Evolutionary conservation across 2,329 filamentous ascomycete species (phyloP).

Genomic region (Xylaria sp.): DNA sequence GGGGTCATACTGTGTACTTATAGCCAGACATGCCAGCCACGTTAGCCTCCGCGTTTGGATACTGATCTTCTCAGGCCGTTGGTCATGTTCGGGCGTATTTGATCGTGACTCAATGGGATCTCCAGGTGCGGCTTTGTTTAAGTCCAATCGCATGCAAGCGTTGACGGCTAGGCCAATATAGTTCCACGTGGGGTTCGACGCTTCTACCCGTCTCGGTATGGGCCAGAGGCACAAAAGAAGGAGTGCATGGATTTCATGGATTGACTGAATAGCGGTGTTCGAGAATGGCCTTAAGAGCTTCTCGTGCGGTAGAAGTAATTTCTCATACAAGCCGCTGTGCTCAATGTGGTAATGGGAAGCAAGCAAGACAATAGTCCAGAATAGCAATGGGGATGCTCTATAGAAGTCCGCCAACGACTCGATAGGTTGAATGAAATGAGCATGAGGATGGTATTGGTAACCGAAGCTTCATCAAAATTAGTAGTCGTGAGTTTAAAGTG

Average conservation of each 20-base stretch:
- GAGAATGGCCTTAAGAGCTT: slow-evolving; percentile 24
- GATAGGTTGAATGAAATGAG: slow-evolving; percentile 30
- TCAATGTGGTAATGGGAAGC: slow-evolving; percentile 25
- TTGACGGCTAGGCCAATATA: slow-evolving; percentile 34
- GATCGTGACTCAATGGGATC: slow-evolving; percentile 1
- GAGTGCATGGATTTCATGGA: slow-evolving; percentile 35
- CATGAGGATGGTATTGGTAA: slow-evolving; percentile 24
- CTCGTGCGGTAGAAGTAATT: slow-evolving; percentile 19
- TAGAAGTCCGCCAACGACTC: slow-evolving; percentile 20
- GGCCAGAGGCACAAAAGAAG: slow-evolving; percentile 35
- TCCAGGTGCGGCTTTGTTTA: slow-evolving; percentile 14
- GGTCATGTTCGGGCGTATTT: not conserved
- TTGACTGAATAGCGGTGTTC: slow-evolving; percentile 30
- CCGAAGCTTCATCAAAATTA: slow-evolving; percentile 32
- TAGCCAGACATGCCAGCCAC: slow-evolving; percentile 32
- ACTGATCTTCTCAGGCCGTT: slow-evolving; percentile 1
- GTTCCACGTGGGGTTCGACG: slow-evolving; percentile 29
- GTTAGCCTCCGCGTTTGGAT: slow-evolving; percentile 29
- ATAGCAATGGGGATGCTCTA: slow-evolving; percentile 26
- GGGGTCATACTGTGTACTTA: slow-evolving; percentile 32
- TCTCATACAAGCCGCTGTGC: slow-evolving; percentile 23
- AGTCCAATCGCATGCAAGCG: slow-evolving; percentile 30
- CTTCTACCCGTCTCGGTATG: slow-evolving; percentile 17
- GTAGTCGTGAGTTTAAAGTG: slow-evolving; percentile 8
- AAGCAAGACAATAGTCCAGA: slow-evolving; percentile 35